Base-by-base conservation (phyloP, 441 rosid species). In the Populus trichocarpa region DNA sequence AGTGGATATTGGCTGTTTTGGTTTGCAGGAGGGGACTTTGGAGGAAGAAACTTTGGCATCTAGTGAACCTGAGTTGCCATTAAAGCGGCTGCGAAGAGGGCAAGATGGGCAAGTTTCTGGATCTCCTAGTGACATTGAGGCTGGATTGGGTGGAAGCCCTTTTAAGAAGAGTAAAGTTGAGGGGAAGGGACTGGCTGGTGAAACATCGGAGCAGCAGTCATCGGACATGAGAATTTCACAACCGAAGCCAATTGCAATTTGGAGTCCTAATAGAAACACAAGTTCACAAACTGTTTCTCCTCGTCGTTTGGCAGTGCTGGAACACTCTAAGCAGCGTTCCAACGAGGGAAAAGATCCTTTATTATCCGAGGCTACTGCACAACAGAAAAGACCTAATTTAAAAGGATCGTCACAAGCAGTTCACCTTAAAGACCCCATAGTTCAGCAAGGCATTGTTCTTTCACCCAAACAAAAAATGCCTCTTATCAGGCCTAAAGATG, bases 61-160 rank as follows among this genome's bases (percentile, higher is more conserved):
- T 33, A 84, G 74, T 80, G 92, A 90, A 78, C 84, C 85, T 65
- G 85, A 86, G 69, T 90, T 80, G 6, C 99, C 97, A 26, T 70
- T 93, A 53, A 96, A 96, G 89, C 88, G 96, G 79, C 68, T 84
- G 74, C 88, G 96, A 32, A 88, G 89, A 81, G 82, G 88, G 36
- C 93, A 84, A 77, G 89, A 83, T 40, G 83, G 82, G 75, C 78
- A 76, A 23, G 65, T 68, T 61, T 75, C 87, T 26, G 46, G 81
- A 64, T 81, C 80, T 72, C 74, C 68, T 23, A 75, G 69, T 68
- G 78, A 77, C 74, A 66, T 70, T 78, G 82, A 72, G 75, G 74
- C 87, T 61, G 46, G 23, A 69, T 72, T 53, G 2, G 86, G 30
- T 33, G 89, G 83, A 75, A 28, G 81, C 65, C 65, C 53, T 46